phyloP scores from a whole-genome alignment of 2,329 filamentous ascomycete genomes.

The Mariannaea sp. region DNA sequence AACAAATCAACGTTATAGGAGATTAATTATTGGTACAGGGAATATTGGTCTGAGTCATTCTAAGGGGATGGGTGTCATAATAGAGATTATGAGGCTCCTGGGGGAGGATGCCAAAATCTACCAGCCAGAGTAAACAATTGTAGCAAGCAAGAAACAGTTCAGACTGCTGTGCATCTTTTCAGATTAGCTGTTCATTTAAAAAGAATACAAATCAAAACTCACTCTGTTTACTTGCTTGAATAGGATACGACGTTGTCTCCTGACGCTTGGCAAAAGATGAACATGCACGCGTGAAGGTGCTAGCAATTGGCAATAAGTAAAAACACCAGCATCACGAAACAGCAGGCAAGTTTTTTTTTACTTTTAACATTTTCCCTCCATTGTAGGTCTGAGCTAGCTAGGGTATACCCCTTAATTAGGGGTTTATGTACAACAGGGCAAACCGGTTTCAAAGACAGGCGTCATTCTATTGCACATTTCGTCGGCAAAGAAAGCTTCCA shows the following conservation, averaged over 20 bases:
- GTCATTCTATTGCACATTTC: conserved; percentile 16
- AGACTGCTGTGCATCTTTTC: too few species aligned
- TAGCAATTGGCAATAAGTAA: too few species aligned
- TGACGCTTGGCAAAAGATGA: too few species aligned
- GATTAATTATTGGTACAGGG: background rate
- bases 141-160: too few species aligned
- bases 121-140: too few species aligned
- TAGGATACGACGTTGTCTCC: too few species aligned
- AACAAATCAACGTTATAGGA: background rate
- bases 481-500: conserved; percentile 13
- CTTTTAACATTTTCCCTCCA: conserved; percentile 37
- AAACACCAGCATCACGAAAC: background rate
- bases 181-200: too few species aligned
- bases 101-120: too few species aligned
- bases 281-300: too few species aligned
- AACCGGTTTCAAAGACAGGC: conserved; percentile 25
- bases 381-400: conserved; percentile 37
- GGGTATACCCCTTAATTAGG: conserved; percentile 18
- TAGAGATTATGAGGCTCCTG: background rate
- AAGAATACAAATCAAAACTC: too few species aligned
- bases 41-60: background rate
- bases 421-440: conserved; percentile 35
- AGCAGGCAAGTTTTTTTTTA: conserved; percentile 3
- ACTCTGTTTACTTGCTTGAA: too few species aligned
- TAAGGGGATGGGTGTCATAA: background rate